Conservation (phyloP, 164 flowering plant genomes). For the Aristolochia californica region DNA sequence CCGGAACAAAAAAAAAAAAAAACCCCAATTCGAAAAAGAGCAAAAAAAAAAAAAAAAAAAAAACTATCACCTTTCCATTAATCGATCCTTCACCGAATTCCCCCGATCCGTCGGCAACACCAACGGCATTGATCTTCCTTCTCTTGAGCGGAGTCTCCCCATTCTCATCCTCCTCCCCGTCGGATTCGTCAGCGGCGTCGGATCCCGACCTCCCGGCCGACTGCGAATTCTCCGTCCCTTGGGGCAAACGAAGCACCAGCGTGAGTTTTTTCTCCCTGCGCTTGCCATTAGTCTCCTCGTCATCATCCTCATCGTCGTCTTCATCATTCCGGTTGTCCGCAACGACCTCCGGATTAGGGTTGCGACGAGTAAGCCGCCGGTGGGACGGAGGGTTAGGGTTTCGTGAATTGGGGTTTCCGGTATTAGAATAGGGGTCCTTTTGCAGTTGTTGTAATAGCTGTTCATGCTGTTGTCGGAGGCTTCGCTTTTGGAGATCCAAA, state of each 20-base stretch:
- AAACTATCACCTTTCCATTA: slow-evolving; percentile 19
- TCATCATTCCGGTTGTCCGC: slow-evolving; percentile 6
- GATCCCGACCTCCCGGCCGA: slow-evolving; percentile 6
- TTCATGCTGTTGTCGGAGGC: slow-evolving; percentile 23
- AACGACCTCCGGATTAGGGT: slow-evolving; percentile 27
- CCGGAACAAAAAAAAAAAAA: background rate
- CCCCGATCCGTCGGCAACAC: slow-evolving; percentile 6
- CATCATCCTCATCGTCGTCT: slow-evolving; percentile 18
- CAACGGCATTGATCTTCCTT: slow-evolving; percentile 42
- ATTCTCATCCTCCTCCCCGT: slow-evolving; percentile 22
- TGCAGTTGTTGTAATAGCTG: slow-evolving; percentile 12
- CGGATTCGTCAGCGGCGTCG: slow-evolving; percentile 18
- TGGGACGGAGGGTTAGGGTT: slow-evolving; percentile 15
- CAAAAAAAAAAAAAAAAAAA: background rate
- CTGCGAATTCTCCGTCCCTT: slow-evolving; percentile 7
- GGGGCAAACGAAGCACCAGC: slow-evolving; percentile 31
- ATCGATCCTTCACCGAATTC: background rate
- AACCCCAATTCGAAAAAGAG: background rate
- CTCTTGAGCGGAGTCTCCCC: slow-evolving; percentile 23
- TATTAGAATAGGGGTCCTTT: slow-evolving; percentile 12
- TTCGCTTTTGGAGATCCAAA: slow-evolving; percentile 54
- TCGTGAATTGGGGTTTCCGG: slow-evolving; percentile 12
- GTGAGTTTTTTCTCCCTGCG: slow-evolving; percentile 48
- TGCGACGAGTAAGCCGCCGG: slow-evolving; percentile 17
- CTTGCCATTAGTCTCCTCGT: slow-evolving; percentile 17